Evolutionary conservation across 2,329 filamentous ascomycete species (phyloP).

Genomic region (Phialemonium atrogriseum): DNA sequence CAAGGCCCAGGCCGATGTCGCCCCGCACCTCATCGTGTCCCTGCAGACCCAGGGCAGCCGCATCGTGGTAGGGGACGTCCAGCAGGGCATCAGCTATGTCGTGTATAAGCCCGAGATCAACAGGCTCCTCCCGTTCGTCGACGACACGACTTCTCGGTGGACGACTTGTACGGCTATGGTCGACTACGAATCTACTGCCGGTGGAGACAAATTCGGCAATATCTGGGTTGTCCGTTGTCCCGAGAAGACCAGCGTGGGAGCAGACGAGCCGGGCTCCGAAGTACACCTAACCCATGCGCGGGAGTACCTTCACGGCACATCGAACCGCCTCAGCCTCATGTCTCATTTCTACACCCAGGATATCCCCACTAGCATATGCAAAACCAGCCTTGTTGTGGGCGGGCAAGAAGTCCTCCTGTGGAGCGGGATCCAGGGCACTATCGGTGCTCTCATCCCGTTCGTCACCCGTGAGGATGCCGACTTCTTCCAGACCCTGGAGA

Average conservation of each 20-base stretch:
- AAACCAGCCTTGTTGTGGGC: slow-evolving; percentile 82
- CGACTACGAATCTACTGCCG: slow-evolving; percentile 92
- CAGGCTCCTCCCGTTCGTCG: slow-evolving; percentile 83
- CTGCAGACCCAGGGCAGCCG: slow-evolving; percentile 86
- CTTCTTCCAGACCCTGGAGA: slow-evolving; percentile 93
- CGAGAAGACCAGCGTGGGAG: slow-evolving; percentile 75
- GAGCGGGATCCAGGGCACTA: slow-evolving; percentile 89
- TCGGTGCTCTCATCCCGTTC: slow-evolving; percentile 91
- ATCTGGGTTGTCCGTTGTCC: slow-evolving; percentile 88
- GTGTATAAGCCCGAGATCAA: slow-evolving; percentile 93
- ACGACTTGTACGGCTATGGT: slow-evolving; percentile 89
- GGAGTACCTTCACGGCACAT: slow-evolving; percentile 80
- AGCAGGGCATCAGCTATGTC: slow-evolving; percentile 84
- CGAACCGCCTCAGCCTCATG: slow-evolving; percentile 77
- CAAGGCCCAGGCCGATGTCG: slow-evolving; percentile 77
- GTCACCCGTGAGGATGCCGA: slow-evolving; percentile 87
- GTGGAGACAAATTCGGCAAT: slow-evolving; percentile 97
- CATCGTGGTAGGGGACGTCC: slow-evolving; percentile 85
- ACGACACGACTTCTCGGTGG: slow-evolving; percentile 85
- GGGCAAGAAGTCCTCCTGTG: slow-evolving; percentile 88
- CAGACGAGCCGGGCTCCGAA: slow-evolving; percentile 85
- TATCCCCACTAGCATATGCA: slow-evolving; percentile 82
- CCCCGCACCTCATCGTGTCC: slow-evolving; percentile 75
- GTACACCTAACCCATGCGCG: slow-evolving; percentile 87
- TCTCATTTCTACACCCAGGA: slow-evolving; percentile 88